Evolutionary conservation across 352 stramenopile genomes (phyloP).

Genomic region (Phytopythium montanum): DNA sequence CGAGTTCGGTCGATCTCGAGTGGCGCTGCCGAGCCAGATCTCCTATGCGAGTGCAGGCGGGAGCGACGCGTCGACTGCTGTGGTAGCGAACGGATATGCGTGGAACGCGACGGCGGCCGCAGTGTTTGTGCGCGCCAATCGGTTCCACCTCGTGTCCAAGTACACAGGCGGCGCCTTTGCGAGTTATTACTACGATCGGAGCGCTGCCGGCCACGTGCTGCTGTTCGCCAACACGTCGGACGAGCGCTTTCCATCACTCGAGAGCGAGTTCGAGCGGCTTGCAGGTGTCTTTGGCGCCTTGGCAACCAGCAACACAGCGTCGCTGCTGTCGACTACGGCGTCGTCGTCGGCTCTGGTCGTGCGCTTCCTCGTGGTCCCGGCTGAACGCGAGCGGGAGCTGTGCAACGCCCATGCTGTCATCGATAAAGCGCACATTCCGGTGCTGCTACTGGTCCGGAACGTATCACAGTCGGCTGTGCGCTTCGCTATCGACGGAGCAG

Average conservation of each 20-base stretch:
- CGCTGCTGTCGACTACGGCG: not conserved
- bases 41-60: not conserved
- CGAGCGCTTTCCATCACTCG: constrained; percentile 13
- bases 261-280: constrained; percentile 10
- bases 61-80: not conserved
- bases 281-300: constrained; percentile 12
- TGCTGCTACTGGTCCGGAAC: constrained; percentile 21
- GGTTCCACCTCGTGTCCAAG: constrained; percentile 28
- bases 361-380: constrained; percentile 28
- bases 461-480: constrained; percentile 10
- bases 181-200: constrained; percentile 26
- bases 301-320: not conserved
- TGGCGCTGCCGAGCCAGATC: constrained; percentile 10
- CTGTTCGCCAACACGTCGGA: constrained; percentile 25
- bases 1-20: constrained; percentile 20
- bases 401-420: constrained; percentile 25
- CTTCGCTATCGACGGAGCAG: constrained; percentile 1
- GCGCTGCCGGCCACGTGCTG: constrained; percentile 26
- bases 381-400: constrained; percentile 15
- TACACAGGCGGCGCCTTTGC: constrained; percentile 16
- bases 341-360: constrained; percentile 7
- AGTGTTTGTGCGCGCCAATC: constrained; percentile 26
- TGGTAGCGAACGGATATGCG: not conserved
- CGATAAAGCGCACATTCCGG: constrained; percentile 17
- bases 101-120: constrained; percentile 25